Percentiles rank a stretch among this genome's conserved stretches.
Conservation (phyloP, 1,139 yeast species). For the Hansenula sp. region DNA sequence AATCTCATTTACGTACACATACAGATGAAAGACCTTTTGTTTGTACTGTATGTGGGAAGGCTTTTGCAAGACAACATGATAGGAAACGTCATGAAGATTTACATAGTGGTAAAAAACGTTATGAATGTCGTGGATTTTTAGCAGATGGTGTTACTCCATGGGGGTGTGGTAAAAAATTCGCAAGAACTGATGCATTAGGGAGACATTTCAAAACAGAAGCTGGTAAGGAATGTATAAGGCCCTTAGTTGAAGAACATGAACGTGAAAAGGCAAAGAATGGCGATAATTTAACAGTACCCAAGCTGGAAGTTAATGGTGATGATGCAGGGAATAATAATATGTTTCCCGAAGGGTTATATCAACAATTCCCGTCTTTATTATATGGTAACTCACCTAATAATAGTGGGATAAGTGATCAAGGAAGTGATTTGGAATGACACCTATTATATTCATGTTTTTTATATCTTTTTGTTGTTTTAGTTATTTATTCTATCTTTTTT, state of each 20-base stretch:
- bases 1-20: slow-evolving; percentile 89
- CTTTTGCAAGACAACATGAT: slow-evolving; percentile 95
- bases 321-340: slow-evolving; percentile 1
- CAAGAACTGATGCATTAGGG: slow-evolving; percentile 91
- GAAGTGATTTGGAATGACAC: slow-evolving; percentile 4
- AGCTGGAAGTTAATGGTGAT: slow-evolving; percentile 3
- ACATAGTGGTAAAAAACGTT: slow-evolving; percentile 87
- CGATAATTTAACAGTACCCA: slow-evolving; percentile 5
- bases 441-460: too few relatives aligned
- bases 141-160: slow-evolving; percentile 55
- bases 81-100: slow-evolving; percentile 89
- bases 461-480: too few relatives aligned
- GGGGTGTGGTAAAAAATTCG: slow-evolving; percentile 94
- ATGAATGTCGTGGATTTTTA: slow-evolving; percentile 73
- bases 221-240: slow-evolving; percentile 78
- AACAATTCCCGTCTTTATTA: slow-evolving; percentile 12
- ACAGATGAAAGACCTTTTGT: slow-evolving; percentile 90
- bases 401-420: slow-evolving; percentile 6
- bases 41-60: slow-evolving; percentile 85
- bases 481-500: too few relatives aligned
- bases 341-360: slow-evolving; percentile 14
- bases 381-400: slow-evolving; percentile 4
- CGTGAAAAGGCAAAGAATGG: slow-evolving; percentile 23
- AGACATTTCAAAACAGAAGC: slow-evolving; percentile 94
- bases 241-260: slow-evolving; percentile 67